These are phyloP conservation scores for Claviceps arundinis DNA, from an alignment of 2,329 filamentous ascomycete species.

Conservation along the genomic window DNA sequence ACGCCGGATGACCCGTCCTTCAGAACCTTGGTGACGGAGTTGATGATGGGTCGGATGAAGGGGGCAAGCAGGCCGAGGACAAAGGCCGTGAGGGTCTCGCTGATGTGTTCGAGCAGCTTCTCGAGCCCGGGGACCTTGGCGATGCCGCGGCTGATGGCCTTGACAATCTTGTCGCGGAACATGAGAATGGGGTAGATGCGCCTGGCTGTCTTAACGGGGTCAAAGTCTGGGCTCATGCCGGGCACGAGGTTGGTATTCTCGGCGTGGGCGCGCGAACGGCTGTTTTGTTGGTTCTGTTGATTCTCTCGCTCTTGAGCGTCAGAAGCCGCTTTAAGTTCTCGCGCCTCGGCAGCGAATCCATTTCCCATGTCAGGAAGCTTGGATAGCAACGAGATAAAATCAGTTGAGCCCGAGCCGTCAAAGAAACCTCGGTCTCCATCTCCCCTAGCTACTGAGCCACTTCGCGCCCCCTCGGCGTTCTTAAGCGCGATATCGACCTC, in stretches of 20 bases:
- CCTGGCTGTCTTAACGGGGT: constrained; percentile 60
- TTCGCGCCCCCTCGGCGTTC: constrained; percentile 44
- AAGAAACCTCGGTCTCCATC: constrained; percentile 28
- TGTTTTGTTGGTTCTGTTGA: constrained; percentile 26
- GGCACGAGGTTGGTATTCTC: constrained; percentile 49
- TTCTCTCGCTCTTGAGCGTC: constrained; percentile 52
- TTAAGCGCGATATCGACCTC: constrained; percentile 65
- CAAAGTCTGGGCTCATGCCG: constrained; percentile 63
- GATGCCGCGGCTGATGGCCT: constrained; percentile 70
- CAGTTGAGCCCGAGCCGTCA: constrained; percentile 26
- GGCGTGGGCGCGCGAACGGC: constrained; percentile 14
- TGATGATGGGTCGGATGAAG: constrained; percentile 85
- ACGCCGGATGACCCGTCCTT: constrained; percentile 72
- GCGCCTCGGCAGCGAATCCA: constrained; percentile 53
- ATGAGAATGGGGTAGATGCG: constrained; percentile 91
- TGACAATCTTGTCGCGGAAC: constrained; percentile 89
- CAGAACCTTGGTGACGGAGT: constrained; percentile 67
- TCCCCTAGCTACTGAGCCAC: constrained; percentile 19
- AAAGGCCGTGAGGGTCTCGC: constrained; percentile 84
- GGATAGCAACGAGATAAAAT: constrained; percentile 60
- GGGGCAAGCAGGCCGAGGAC: constrained; percentile 82
- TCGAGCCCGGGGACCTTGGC: constrained; percentile 88
- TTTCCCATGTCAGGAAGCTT: constrained; percentile 61
- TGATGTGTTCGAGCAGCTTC: constrained; percentile 82
- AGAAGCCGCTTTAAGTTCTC: constrained; percentile 45